Conservation (phyloP, 352 stramenopile species). For the Pilasporangium apinafurcum region DNA sequence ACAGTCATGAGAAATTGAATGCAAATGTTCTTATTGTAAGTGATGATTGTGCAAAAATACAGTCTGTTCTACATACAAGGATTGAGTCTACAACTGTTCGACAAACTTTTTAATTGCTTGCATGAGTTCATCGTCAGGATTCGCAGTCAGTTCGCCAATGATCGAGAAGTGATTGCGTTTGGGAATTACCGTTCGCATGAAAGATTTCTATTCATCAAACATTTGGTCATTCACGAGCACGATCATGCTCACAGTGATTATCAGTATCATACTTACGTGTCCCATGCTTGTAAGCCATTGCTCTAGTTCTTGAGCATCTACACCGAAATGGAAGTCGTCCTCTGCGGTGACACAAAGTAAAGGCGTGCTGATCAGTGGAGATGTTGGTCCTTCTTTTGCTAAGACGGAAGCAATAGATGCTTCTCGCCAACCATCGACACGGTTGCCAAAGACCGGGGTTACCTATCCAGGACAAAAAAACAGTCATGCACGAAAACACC, state of each 20-base stretch:
- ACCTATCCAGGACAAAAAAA: slow-evolving; percentile 9
- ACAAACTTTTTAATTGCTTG: slow-evolving; percentile 41
- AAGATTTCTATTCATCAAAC: slow-evolving; percentile 12
- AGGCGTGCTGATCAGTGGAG: slow-evolving; percentile 41
- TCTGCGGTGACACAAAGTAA: slow-evolving; percentile 58
- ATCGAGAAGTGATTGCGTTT: slow-evolving; percentile 76
- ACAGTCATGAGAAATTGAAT: background rate
- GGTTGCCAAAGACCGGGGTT: slow-evolving; percentile 64
- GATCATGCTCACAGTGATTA: background rate
- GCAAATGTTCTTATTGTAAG: background rate
- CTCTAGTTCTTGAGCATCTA: slow-evolving; percentile 61
- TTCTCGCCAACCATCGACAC: slow-evolving; percentile 60
- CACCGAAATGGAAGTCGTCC: slow-evolving; percentile 78
- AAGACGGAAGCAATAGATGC: slow-evolving; percentile 49
- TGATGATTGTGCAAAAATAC: background rate
- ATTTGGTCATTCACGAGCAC: background rate
- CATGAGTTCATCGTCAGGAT: slow-evolving; percentile 30
- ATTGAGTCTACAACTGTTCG: background rate
- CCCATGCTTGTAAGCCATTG: slow-evolving; percentile 46
- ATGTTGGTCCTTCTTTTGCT: slow-evolving; percentile 23
- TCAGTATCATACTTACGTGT: slow-evolving; percentile 25
- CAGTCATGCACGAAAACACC: background rate
- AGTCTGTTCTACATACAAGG: background rate
- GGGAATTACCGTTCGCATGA: slow-evolving; percentile 35
- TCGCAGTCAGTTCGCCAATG: slow-evolving; percentile 41